phyloP scores from a whole-genome alignment of 441 rosid species.

The Metrosideros polymorpha region DNA sequence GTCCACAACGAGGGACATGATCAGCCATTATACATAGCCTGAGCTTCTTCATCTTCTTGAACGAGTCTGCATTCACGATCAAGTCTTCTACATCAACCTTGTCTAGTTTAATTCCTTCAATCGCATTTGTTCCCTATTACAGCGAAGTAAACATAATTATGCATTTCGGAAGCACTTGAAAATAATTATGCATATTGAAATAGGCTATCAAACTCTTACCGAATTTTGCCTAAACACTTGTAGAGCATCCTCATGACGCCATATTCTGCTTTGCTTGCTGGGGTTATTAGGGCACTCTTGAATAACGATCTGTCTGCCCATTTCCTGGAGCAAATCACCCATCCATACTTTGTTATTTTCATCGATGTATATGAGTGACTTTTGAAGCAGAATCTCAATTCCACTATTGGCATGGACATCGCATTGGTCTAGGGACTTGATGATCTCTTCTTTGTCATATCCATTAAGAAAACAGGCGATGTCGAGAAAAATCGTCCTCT shows the following conservation, averaged over 20 bases:
- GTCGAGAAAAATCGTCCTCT: not conserved
- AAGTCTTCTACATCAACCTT: not conserved
- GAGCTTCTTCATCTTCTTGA: not conserved
- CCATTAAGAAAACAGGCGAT: not conserved
- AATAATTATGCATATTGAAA: not conserved
- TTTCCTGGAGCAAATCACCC: not conserved
- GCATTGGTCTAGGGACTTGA: not conserved
- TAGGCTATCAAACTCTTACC: not conserved
- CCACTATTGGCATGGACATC: not conserved
- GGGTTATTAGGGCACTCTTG: not conserved
- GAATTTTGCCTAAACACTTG: not conserved
- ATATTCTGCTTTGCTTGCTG: not conserved
- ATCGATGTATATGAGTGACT: not conserved
- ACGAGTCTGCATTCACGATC: not conserved
- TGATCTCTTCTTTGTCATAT: not conserved
- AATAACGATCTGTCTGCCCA: not conserved
- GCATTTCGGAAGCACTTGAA: not conserved
- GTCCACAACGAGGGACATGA: not conserved
- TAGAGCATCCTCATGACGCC: not conserved
- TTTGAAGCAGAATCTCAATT: not conserved
- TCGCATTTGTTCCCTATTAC: not conserved
- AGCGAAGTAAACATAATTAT: not conserved
- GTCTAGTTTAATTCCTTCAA: not conserved
- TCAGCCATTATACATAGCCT: not conserved
- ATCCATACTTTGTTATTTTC: not conserved